Base-by-base conservation (phyloP, 2,329 filamentous ascomycete species). In the Fusarium sarcochroum region DNA sequence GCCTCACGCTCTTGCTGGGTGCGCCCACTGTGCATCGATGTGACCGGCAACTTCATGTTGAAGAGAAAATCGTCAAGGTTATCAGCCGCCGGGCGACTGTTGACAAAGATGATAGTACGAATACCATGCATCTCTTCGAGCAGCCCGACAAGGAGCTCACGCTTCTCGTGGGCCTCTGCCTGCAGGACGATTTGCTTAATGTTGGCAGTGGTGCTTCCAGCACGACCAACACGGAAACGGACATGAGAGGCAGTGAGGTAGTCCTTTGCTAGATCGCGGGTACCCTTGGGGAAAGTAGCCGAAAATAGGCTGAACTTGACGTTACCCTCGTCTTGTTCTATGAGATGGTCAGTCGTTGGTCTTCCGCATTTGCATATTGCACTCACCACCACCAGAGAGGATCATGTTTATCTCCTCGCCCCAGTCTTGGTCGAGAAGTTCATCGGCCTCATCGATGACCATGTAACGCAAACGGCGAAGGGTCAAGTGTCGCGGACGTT, bases 391-490 rank as follows among this genome's bases (percentile, higher is more conserved):
- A 64, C 93, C 94, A 49, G 85, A 84, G 78, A 98, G 89, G 61
- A 98, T 91, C 73, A 88, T 89, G 42, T 85, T 85, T 63, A 98
- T 85, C 6, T 94, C 89, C 0, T 89, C 85, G 38, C 91, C 86
- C 93, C 96, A 98, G 73, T 94, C 92, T 2, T 84, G 76, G 1
- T 91, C 85, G 0, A 99, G 86, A 85, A 99, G 90, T 82, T 99
- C 95, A 76, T 99, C 96, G 1, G 96, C 96, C 77, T 99, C 96
- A 63, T 98, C 96, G 66, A 99, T 90, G 68, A 98, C 88, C 69
- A 88, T 88, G 80, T 90, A 96, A 80, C 90, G 91, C 63, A 98
- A 86, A 40, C 95, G 92, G 21, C 85, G 85, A 51, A 98, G 84
- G 0, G 90, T 92, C 3, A 98, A 81, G 15, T 91, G 75, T 17